Evolutionary conservation across 179 eudicot species (phyloP).

Genomic region (Actinidia chinensis): DNA sequence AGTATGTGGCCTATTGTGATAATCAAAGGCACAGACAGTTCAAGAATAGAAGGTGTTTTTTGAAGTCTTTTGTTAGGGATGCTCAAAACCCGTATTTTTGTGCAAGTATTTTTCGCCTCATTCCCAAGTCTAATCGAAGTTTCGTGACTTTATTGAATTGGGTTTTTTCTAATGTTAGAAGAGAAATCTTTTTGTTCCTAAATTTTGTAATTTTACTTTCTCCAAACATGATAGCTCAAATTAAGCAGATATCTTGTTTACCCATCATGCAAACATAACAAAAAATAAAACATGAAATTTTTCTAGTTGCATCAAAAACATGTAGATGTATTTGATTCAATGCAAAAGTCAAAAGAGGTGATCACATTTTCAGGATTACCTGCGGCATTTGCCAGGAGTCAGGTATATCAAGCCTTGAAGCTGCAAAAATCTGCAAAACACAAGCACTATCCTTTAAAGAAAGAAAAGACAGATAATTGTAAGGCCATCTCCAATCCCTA

Average conservation of each 20-base stretch:
- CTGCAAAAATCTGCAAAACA: constrained; percentile 65
- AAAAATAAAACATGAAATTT: background rate
- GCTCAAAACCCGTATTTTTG: background rate
- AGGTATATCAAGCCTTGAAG: constrained; percentile 86
- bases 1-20: too few relatives aligned
- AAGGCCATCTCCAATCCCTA: too few relatives aligned
- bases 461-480: background rate
- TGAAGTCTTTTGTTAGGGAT: background rate
- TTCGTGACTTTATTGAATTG: too few relatives aligned
- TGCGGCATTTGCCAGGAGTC: constrained; percentile 96
- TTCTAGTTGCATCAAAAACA: background rate
- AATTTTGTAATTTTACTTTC: background rate
- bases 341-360: background rate
- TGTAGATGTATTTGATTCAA: background rate
- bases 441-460: background rate
- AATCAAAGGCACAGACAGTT: background rate
- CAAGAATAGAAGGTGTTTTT: background rate
- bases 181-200: background rate
- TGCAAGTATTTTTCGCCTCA: too few relatives aligned
- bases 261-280: background rate
- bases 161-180: background rate
- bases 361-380: constrained; percentile 34
- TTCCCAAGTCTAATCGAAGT: too few relatives aligned
- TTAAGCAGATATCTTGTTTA: background rate
- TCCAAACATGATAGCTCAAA: background rate